These are phyloP conservation scores for Phytophthora sp. DNA, from an alignment of 352 stramenopile species.

Conservation along the genomic window DNA sequence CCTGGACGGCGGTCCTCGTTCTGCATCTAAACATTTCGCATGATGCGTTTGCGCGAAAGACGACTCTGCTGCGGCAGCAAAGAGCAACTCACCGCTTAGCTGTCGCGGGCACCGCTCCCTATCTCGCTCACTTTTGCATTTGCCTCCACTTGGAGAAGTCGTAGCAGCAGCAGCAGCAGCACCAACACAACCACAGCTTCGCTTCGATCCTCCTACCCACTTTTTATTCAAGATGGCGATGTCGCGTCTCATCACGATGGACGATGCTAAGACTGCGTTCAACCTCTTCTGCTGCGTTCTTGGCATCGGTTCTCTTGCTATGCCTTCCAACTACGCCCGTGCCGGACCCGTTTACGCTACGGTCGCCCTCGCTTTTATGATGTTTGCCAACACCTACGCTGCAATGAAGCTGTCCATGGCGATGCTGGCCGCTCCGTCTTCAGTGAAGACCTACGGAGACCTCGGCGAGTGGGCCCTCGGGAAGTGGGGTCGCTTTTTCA, in stretches of 20 bases:
- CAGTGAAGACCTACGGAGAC: constrained; percentile 28
- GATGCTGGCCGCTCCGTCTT: constrained; percentile 23
- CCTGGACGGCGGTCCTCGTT: not conserved
- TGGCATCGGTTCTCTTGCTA: constrained; percentile 22
- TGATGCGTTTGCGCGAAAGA: constrained; percentile 19
- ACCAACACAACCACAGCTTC: not conserved
- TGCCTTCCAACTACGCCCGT: constrained; percentile 31
- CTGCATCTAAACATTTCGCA: constrained; percentile 14
- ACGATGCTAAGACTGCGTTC: constrained; percentile 22
- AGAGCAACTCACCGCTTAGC: constrained; percentile 2
- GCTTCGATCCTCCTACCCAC: not conserved
- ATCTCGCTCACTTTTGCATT: constrained; percentile 7
- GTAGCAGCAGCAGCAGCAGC: not conserved
- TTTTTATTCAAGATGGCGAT: not conserved
- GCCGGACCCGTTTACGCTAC: constrained; percentile 20
- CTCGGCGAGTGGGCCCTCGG: constrained; percentile 21
- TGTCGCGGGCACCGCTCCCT: not conserved
- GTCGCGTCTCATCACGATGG: constrained; percentile 9
- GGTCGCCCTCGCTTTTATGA: constrained; percentile 24
- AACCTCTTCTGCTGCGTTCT: constrained; percentile 31
- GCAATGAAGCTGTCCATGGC: constrained; percentile 31
- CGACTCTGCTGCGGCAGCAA: not conserved
- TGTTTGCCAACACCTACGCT: constrained; percentile 30
- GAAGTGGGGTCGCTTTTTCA: constrained; percentile 30
- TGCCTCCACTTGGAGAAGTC: not conserved